Percentiles rank a stretch among this genome's conserved stretches.
phyloP scores from a whole-genome alignment of 2,329 filamentous ascomycete genomes.

The Hymenoscyphus infarciens region DNA sequence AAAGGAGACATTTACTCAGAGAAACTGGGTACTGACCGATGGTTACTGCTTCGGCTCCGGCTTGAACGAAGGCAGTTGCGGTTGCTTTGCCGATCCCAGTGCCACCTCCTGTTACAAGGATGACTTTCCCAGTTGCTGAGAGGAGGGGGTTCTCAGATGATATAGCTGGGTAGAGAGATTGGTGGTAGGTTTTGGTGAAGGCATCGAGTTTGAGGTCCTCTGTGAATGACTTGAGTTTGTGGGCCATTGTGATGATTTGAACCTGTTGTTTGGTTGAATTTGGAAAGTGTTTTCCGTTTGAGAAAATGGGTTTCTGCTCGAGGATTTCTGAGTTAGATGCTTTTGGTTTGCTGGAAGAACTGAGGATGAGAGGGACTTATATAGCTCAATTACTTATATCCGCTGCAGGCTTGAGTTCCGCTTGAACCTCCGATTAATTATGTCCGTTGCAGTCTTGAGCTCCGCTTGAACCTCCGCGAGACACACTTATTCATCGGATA shows the following conservation, averaged over 20 bases:
- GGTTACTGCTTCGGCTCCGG: slow-evolving; percentile 42
- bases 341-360: no score
- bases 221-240: background rate
- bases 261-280: background rate
- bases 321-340: no score
- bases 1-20: no score
- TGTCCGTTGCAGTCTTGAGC: no score
- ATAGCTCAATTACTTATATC: no score
- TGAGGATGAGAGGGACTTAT: no score
- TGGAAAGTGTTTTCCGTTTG: background rate
- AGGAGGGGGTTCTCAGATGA: slow-evolving; percentile 40
- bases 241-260: background rate
- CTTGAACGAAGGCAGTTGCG: slow-evolving; percentile 41
- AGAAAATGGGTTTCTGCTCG: no score
- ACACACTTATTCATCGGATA: no score
- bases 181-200: slow-evolving; percentile 37
- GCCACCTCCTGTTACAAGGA: slow-evolving; percentile 44
- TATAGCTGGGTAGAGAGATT: slow-evolving; percentile 37
- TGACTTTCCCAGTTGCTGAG: slow-evolving; percentile 39
- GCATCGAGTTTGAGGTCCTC: background rate
- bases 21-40: slow-evolving; percentile 26
- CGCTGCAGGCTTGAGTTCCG: no score
- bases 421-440: no score
- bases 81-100: slow-evolving; percentile 45
- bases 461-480: no score